A percentile compares a stretch with the other conserved stretches of the same genome.
phyloP scores from a whole-genome alignment of 2,329 filamentous ascomycete species.

The Sclerotinia glacialis region DNA sequence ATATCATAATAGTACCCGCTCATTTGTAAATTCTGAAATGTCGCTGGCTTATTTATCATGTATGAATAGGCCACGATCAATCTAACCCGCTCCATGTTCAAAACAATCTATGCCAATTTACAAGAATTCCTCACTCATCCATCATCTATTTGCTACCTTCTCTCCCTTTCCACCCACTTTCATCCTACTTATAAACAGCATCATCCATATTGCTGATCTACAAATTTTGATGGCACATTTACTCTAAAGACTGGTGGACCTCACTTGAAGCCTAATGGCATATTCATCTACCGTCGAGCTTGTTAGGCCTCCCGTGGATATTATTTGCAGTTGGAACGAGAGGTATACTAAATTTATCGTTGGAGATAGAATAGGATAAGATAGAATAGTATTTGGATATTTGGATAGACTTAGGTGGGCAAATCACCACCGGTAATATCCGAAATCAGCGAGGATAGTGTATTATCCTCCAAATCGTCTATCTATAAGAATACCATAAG shows the following conservation, averaged over 20 bases:
- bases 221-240: neutral
- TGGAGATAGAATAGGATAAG: no score
- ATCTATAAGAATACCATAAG: neutral
- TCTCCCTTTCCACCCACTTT: no score
- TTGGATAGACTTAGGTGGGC: no score
- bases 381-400: no score
- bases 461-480: no score
- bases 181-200: no score
- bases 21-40: neutral
- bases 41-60: neutral
- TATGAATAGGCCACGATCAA: neutral
- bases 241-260: neutral
- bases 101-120: neutral
- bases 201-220: neutral
- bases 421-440: no score
- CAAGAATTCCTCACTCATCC: no score
- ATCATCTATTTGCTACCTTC: neutral
- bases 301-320: neutral
- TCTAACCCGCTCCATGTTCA: no score
- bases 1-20: neutral
- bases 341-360: no score
- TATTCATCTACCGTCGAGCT: neutral
- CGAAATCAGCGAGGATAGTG: no score
- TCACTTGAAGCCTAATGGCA: neutral
- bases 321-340: neutral